These are phyloP conservation scores for Fusarium sp. DNA, from an alignment of 2,329 filamentous ascomycete species.

Conservation along the genomic window DNA sequence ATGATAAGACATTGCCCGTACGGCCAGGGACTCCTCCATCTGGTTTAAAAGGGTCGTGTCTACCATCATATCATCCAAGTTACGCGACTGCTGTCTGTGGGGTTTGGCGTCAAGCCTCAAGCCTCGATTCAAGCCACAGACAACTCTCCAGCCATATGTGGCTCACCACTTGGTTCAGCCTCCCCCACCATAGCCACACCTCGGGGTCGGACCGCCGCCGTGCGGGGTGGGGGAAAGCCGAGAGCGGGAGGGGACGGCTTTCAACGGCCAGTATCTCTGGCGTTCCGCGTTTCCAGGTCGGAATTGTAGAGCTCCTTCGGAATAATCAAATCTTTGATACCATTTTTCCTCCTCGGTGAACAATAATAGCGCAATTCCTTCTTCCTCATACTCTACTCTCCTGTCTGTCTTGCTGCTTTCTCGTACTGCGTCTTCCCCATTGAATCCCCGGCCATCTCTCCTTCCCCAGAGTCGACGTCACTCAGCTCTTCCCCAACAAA, in stretches of 20 bases:
- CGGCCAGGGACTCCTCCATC: not conserved
- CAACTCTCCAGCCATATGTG: slow-evolving; percentile 20
- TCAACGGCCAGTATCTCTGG: slow-evolving; percentile 31
- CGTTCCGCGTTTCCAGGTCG: slow-evolving; percentile 30
- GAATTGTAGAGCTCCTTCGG: slow-evolving; percentile 31
- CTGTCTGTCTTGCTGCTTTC: not conserved
- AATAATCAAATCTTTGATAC: slow-evolving; percentile 23
- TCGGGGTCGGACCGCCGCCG: slow-evolving; percentile 7
- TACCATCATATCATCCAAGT: not conserved
- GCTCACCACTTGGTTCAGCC: slow-evolving; percentile 25
- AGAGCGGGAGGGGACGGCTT: slow-evolving; percentile 44
- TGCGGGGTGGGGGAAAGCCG: slow-evolving; percentile 34
- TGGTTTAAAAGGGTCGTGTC: not conserved
- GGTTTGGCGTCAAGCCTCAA: not conserved
- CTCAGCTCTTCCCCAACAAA: slow-evolving; percentile 18
- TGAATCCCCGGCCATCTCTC: slow-evolving; percentile 1
- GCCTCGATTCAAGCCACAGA: not conserved
- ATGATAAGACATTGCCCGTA: not conserved
- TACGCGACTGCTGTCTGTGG: not conserved
- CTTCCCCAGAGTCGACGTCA: slow-evolving; percentile 15
- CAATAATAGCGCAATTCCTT: slow-evolving; percentile 6
- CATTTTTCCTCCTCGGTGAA: slow-evolving; percentile 1
- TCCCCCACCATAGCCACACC: slow-evolving; percentile 41
- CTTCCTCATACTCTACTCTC: not conserved
- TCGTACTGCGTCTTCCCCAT: not conserved